Percentiles rank a stretch among this genome's conserved stretches.
phyloP scores from a whole-genome alignment of 2,329 filamentous ascomycete genomes.

The Fusarium sarcochroum region DNA sequence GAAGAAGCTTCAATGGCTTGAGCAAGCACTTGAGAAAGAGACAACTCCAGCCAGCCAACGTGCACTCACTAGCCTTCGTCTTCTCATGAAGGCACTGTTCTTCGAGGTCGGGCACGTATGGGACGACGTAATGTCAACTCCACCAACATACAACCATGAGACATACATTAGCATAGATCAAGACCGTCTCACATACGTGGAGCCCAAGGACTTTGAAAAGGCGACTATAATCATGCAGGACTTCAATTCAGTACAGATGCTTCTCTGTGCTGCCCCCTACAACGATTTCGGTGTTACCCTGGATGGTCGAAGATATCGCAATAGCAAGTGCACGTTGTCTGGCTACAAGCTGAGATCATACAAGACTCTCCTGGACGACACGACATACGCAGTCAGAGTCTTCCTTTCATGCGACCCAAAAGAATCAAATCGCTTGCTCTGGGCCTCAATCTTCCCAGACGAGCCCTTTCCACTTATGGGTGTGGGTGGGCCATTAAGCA shows the following conservation, averaged over 20 bases:
- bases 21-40: constrained; percentile 45
- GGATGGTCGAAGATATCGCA: constrained; percentile 26
- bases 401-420: constrained; percentile 18
- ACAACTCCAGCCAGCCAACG: background rate
- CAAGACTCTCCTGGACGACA: constrained; percentile 4
- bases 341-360: constrained; percentile 3
- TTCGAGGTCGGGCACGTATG: constrained; percentile 37
- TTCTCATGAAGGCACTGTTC: constrained; percentile 44
- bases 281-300: constrained; percentile 41
- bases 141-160: background rate
- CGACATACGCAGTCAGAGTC: constrained; percentile 19
- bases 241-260: constrained; percentile 37
- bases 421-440: constrained; percentile 6
- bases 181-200: constrained; percentile 57
- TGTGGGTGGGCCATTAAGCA: background rate
- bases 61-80: constrained; percentile 36
- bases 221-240: constrained; percentile 16
- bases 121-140: background rate
- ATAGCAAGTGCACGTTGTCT: constrained; percentile 1
- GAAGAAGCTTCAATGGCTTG: constrained; percentile 48
- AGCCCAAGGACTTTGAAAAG: constrained; percentile 47
- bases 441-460: constrained; percentile 11
- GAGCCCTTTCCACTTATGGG: background rate
- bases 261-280: constrained; percentile 57
- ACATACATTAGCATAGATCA: constrained; percentile 47